Conservation (phyloP, 768 basidiomycete species). For the Holtermannia corniformis region DNA sequence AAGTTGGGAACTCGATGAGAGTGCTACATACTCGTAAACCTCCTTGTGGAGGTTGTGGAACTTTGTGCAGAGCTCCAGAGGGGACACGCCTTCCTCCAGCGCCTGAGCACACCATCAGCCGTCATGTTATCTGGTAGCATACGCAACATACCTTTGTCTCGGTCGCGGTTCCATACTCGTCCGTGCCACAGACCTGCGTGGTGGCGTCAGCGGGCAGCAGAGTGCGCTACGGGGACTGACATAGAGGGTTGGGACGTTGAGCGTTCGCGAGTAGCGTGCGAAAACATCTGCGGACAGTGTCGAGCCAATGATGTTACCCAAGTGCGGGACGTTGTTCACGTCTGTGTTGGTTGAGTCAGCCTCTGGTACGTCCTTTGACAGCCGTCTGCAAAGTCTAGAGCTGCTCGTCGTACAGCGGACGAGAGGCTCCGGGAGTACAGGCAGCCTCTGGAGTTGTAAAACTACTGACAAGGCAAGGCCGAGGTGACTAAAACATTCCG, state of each 20-base stretch:
- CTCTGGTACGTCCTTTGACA: neutral
- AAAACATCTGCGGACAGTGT: slow-evolving; percentile 95
- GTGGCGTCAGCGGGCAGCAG: neutral
- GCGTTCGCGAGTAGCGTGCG: slow-evolving; percentile 68
- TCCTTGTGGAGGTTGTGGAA: slow-evolving; percentile 80
- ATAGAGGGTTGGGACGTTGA: slow-evolving; percentile 83
- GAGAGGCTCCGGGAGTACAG: no score
- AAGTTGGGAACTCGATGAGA: no score
- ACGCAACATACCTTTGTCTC: slow-evolving; percentile 79
- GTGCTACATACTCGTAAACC: slow-evolving; percentile 57
- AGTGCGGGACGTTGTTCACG: slow-evolving; percentile 87
- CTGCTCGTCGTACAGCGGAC: no score
- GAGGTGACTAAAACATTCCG: slow-evolving; percentile 86
- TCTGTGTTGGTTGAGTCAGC: slow-evolving; percentile 14
- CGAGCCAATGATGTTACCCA: slow-evolving; percentile 58
- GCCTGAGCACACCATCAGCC: slow-evolving; percentile 14
- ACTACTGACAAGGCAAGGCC: slow-evolving; percentile 57
- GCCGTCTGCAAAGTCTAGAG: neutral
- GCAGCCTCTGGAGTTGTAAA: neutral
- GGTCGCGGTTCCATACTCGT: slow-evolving; percentile 99
- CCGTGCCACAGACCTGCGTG: slow-evolving; percentile 73
- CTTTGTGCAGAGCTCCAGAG: slow-evolving; percentile 64
- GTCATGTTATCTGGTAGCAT: neutral
- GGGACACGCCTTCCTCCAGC: slow-evolving; percentile 41
- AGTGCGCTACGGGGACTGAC: slow-evolving; percentile 14